Base-by-base conservation (phyloP, 2,329 filamentous ascomycete species). In the Claviceps arundinis region DNA sequence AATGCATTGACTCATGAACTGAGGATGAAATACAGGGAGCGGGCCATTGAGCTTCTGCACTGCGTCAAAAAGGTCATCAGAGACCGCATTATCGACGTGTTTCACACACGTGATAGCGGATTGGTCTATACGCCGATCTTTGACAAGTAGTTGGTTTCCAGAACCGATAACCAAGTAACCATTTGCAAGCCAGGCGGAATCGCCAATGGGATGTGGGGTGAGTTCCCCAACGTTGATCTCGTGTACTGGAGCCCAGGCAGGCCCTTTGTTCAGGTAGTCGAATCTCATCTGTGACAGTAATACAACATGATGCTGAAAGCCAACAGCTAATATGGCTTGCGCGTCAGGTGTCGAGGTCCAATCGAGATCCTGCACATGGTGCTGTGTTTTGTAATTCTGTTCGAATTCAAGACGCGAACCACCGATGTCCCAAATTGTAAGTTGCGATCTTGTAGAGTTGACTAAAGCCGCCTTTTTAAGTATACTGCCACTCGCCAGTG, bases 341-440 rank as follows among this genome's bases (percentile, higher is more conserved):
- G 82, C 82, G 64, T 95, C 88, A 0, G 89, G 89, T 0, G 90
- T 95, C 3, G 87, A 91, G 1, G 89, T 91, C 91, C 91, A 96
- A 65, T 95, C 89, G 13, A 96, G 77, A 65, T 95, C 90, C 56
- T 85, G 82, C 42, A 96, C 89, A 5, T 76, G 78, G 59, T 93
- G 85, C 54, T 85, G 77, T 13, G 76, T 75, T 57, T 84, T 77
- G 57, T 89, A 93, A 34, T 81, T 76, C 60, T 91, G 80, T 55
- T 87, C 78, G 61, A 87, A 89, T 65, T 96, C 90, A 5, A 95
- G 75, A 56, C 89, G 84, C 2, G 83, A 83, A 52, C 85, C 87
- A 56, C 84, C 81, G 11, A 88, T 86, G 62, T 95, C 90, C 91
- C 90, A 96, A 48, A 96, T 95, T 0, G 87, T 94, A 48, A 96